Conservation (phyloP, 129 eudicot genomes). For the Erigeron canadensis region DNA sequence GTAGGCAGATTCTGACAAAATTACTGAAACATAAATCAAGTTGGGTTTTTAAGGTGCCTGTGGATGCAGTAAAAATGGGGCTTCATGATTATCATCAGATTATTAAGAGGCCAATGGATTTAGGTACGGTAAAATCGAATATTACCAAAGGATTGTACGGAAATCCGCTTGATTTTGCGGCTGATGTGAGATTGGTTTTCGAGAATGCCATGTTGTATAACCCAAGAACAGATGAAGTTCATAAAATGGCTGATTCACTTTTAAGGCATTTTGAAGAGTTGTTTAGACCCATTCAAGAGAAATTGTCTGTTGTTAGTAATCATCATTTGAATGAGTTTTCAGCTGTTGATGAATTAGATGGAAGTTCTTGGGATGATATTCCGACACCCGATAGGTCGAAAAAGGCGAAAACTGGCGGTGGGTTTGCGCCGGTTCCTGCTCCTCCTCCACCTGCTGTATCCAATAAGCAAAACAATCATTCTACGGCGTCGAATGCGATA, state of each 20-base stretch:
- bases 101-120: constrained; percentile 89
- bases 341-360: constrained; percentile 52
- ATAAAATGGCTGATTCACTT: constrained; percentile 62
- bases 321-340: constrained; percentile 17
- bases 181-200: constrained; percentile 74
- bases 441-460: constrained; percentile 2
- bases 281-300: constrained; percentile 60
- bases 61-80: constrained; percentile 69
- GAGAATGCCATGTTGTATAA: constrained; percentile 83
- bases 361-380: constrained; percentile 74
- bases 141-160: constrained; percentile 42
- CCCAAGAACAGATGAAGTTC: constrained; percentile 72
- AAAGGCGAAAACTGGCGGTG: constrained; percentile 35
- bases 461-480: constrained; percentile 46
- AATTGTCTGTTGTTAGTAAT: constrained; percentile 24
- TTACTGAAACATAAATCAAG: constrained; percentile 61
- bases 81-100: constrained; percentile 83
- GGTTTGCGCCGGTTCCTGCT: background rate
- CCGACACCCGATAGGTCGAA: constrained; percentile 46
- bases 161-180: constrained; percentile 58
- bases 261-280: constrained; percentile 58
- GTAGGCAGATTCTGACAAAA: constrained; percentile 58
- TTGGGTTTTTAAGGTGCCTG: constrained; percentile 64
- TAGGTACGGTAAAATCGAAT: constrained; percentile 76
- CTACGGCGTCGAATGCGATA: constrained; percentile 44